Conservation (phyloP, 2,329 filamentous ascomycete species). For the Claviceps africana region DNA sequence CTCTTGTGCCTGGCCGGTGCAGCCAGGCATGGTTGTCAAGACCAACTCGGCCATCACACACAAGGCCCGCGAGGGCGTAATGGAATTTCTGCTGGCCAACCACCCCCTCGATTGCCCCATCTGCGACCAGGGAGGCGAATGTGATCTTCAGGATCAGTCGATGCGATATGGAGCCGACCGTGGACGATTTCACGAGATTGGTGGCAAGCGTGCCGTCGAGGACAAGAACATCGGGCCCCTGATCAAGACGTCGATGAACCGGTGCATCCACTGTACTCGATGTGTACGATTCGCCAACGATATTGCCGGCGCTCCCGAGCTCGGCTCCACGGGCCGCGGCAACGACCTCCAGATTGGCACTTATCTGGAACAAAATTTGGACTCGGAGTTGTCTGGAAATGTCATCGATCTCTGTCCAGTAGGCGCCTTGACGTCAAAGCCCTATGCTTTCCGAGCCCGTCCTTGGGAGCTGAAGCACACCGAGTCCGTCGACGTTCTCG, state of each 20-base stretch:
- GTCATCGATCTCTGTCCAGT: conserved; percentile 97
- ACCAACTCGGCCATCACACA: conserved; percentile 91
- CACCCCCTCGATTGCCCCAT: conserved; percentile 93
- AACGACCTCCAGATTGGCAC: conserved; percentile 98
- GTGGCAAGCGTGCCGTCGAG: conserved; percentile 93
- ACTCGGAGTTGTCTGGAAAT: conserved; percentile 91
- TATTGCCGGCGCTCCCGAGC: conserved; percentile 84
- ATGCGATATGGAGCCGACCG: conserved; percentile 97
- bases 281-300: conserved; percentile 98
- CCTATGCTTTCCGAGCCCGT: conserved; percentile 90
- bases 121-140: conserved; percentile 97
- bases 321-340: conserved; percentile 86
- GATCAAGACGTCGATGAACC: conserved; percentile 99
- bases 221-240: conserved; percentile 98
- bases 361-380: conserved; percentile 86
- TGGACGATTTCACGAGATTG: conserved; percentile 90
- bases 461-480: conserved; percentile 96
- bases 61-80: conserved; percentile 96
- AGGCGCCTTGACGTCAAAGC: conserved; percentile 90
- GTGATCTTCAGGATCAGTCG: conserved; percentile 97
- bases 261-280: conserved; percentile 97
- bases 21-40: conserved; percentile 98
- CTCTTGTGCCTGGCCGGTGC: conserved; percentile 96
- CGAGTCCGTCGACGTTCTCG: conserved; percentile 88
- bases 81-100: conserved; percentile 96